A percentile compares a stretch with the other conserved stretches of the same genome.
Conservation (phyloP, 345 rosid species). For the Ailanthus altissimus region DNA sequence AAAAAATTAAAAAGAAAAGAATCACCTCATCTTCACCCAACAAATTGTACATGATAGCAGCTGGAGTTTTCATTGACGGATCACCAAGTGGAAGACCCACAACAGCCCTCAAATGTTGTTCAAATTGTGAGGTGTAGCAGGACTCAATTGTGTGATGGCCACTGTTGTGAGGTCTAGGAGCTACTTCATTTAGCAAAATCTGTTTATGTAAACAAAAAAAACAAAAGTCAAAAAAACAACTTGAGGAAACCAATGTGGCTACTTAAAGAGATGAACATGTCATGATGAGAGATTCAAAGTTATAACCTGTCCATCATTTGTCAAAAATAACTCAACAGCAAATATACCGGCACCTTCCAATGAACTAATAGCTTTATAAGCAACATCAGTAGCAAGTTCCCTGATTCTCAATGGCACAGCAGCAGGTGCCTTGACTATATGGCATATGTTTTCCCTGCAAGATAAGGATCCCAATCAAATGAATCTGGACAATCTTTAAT, state of each 20-base stretch:
- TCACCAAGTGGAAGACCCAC: slow-evolving; percentile 96
- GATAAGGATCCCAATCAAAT: slow-evolving; percentile 25
- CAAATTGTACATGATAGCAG: slow-evolving; percentile 85
- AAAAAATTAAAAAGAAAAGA: background rate
- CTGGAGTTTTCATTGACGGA: slow-evolving; percentile 93
- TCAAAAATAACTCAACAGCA: slow-evolving; percentile 93
- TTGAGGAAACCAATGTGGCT: background rate
- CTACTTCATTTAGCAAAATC: slow-evolving; percentile 95
- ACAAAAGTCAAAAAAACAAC: slow-evolving; percentile 3
- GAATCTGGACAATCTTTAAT: background rate
- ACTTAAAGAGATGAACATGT: slow-evolving; percentile 9
- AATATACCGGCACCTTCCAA: slow-evolving; percentile 95
- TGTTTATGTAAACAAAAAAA: slow-evolving; percentile 28
- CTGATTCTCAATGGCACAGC: slow-evolving; percentile 76
- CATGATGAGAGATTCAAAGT: slow-evolving; percentile 10
- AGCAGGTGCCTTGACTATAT: slow-evolving; percentile 94
- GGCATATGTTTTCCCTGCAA: slow-evolving; percentile 90
- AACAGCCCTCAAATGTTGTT: slow-evolving; percentile 91
- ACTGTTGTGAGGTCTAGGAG: slow-evolving; percentile 97
- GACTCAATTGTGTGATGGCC: slow-evolving; percentile 98
- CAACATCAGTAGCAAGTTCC: slow-evolving; percentile 82
- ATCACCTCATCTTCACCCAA: slow-evolving; percentile 92
- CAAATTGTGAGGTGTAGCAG: slow-evolving; percentile 92
- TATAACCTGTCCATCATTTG: slow-evolving; percentile 74
- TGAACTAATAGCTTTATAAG: slow-evolving; percentile 73